These are phyloP conservation scores for Prinsepia uniflora DNA, from an alignment of 306 rosid genomes.

Conservation along the genomic window DNA sequence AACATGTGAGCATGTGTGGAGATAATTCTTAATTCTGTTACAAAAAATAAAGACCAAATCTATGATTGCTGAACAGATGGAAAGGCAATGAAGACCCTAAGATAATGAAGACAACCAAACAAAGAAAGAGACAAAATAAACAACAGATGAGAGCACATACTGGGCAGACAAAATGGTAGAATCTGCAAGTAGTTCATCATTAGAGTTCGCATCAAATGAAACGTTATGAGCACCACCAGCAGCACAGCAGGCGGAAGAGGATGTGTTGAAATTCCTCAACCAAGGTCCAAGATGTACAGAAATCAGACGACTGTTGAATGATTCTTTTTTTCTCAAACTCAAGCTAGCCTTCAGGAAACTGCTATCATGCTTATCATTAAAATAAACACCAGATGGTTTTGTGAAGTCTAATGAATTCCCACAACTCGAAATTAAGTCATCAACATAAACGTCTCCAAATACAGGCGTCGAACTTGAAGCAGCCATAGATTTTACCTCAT, in stretches of 20 bases:
- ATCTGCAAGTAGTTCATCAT: constrained; percentile 42
- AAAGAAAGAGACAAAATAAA: not conserved
- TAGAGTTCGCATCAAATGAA: constrained; percentile 47
- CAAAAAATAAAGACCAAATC: not conserved
- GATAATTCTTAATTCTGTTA: constrained; percentile 1
- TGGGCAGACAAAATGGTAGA: constrained; percentile 38
- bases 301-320: constrained; percentile 30
- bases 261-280: constrained; percentile 33
- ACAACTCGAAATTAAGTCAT: constrained; percentile 44
- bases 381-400: constrained; percentile 49
- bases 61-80: not conserved
- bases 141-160: constrained; percentile 41
- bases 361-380: constrained; percentile 36
- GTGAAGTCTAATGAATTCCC: constrained; percentile 38
- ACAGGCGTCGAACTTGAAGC: constrained; percentile 62
- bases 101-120: not conserved
- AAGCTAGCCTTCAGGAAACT: constrained; percentile 39
- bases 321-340: constrained; percentile 49
- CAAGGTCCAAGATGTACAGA: constrained; percentile 35
- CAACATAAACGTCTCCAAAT: constrained; percentile 56
- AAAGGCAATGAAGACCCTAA: not conserved
- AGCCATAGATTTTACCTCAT: constrained; percentile 49
- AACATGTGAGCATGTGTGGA: not conserved
- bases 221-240: constrained; percentile 59
- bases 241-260: constrained; percentile 39